Conservation (phyloP, 2,329 filamentous ascomycete species). For the Neofusicoccum laricinum region DNA sequence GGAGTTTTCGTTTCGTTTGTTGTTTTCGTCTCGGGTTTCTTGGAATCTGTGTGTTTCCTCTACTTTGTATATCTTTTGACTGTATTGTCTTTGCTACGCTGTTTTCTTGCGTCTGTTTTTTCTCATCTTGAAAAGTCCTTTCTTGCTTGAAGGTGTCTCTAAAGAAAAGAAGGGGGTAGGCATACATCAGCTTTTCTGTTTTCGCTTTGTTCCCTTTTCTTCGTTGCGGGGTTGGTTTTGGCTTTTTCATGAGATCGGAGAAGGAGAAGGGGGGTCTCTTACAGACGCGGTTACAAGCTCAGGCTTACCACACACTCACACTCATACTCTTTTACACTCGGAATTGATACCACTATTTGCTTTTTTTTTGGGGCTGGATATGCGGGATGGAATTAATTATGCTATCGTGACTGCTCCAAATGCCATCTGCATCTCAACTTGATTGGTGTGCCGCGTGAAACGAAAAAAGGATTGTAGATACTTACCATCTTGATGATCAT, state of each 20-base stretch:
- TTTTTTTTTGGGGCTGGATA: not conserved
- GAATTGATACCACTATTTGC: not conserved
- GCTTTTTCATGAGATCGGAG: not conserved
- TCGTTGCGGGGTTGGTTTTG: not conserved
- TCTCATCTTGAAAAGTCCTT: not conserved
- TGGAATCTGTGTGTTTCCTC: not conserved
- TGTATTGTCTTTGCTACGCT: not conserved
- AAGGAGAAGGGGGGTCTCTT: not conserved
- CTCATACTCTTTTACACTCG: not conserved
- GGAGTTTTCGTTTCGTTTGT: not conserved
- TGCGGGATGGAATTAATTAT: not conserved
- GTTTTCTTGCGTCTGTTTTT: not conserved
- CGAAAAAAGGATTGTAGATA: too few species aligned
- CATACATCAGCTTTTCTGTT: not conserved
- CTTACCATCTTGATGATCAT: too few species aligned
- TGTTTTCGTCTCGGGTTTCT: not conserved
- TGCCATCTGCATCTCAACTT: not conserved
- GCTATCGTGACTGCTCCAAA: not conserved
- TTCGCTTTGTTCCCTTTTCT: not conserved
- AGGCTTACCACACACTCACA: not conserved
- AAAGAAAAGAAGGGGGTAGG: not conserved
- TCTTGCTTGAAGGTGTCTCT: not conserved
- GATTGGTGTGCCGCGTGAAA: too few species aligned
- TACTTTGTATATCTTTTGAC: not conserved
- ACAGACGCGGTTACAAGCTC: not conserved